These are phyloP conservation scores for Tolypocladium ophioglossoides DNA, from an alignment of 2,329 filamentous ascomycete species.

Conservation along the genomic window DNA sequence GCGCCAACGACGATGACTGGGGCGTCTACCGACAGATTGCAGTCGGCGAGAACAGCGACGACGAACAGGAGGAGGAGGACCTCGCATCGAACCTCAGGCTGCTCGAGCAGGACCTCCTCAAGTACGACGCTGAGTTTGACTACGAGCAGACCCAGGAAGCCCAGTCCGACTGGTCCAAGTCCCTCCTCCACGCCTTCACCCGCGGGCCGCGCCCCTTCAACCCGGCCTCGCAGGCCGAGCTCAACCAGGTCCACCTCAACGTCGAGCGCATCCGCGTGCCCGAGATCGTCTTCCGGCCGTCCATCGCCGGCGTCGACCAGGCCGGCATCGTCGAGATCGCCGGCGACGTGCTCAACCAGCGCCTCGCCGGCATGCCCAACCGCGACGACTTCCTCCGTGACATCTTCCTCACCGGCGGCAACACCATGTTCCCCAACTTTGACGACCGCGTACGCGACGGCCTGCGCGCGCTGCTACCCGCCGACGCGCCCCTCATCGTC, in stretches of 20 bases:
- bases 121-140: slow-evolving; percentile 79
- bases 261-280: slow-evolving; percentile 92
- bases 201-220: slow-evolving; percentile 84
- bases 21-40: slow-evolving; percentile 91
- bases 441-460: slow-evolving; percentile 71
- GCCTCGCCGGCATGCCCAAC: slow-evolving; percentile 48
- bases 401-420: slow-evolving; percentile 91
- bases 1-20: slow-evolving; percentile 96
- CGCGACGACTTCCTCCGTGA: slow-evolving; percentile 68
- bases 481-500: slow-evolving; percentile 55
- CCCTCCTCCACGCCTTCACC: slow-evolving; percentile 78
- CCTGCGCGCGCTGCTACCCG: slow-evolving; percentile 60
- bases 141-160: slow-evolving; percentile 89
- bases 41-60: slow-evolving; percentile 70
- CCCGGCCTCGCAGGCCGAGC: slow-evolving; percentile 64
- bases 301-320: slow-evolving; percentile 86
- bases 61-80: slow-evolving; percentile 89
- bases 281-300: slow-evolving; percentile 86
- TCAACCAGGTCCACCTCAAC: slow-evolving; percentile 87
- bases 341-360: slow-evolving; percentile 77
- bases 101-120: slow-evolving; percentile 75
- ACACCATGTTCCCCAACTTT: slow-evolving; percentile 76
- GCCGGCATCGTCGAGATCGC: slow-evolving; percentile 88
- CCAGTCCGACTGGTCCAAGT: slow-evolving; percentile 91
- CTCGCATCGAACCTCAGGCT: slow-evolving; percentile 60